A percentile compares a stretch with the other conserved stretches of the same genome.
phyloP scores from a whole-genome alignment of 192 early-diverging fungal species.

The Linnemannia exigua region DNA sequence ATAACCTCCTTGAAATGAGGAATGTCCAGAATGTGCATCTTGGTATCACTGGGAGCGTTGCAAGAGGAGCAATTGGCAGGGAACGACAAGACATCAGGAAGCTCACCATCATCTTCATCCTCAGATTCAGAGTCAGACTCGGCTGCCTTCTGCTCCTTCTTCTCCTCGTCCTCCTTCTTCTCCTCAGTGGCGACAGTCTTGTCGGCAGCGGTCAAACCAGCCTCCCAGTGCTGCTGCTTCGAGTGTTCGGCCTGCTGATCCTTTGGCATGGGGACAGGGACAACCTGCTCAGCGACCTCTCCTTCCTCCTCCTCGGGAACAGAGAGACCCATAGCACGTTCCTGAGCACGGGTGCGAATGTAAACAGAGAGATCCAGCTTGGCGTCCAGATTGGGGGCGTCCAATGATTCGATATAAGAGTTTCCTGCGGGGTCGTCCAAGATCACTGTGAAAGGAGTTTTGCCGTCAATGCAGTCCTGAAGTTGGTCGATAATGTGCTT shows the following conservation, averaged over 20 bases:
- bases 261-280: constrained; percentile 35
- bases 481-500: constrained; percentile 76
- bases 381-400: constrained; percentile 80
- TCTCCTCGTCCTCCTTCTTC: constrained; percentile 27
- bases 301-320: constrained; percentile 66
- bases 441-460: constrained; percentile 77
- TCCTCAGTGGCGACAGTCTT: not conserved
- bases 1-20: constrained; percentile 97
- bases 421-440: constrained; percentile 95
- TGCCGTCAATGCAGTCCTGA: constrained; percentile 68
- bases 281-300: constrained; percentile 25
- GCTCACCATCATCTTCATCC: constrained; percentile 68
- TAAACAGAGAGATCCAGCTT: constrained; percentile 78
- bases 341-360: constrained; percentile 82
- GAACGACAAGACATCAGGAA: constrained; percentile 85
- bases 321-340: constrained; percentile 80
- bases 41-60: constrained; percentile 82
- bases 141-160: constrained; percentile 7
- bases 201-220: constrained; percentile 47
- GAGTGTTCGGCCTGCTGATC: constrained; percentile 45
- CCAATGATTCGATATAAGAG: constrained; percentile 91
- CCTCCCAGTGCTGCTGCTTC: constrained; percentile 53
- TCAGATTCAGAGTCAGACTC: constrained; percentile 58
- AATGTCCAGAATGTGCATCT: constrained; percentile 93
- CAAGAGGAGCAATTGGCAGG: constrained; percentile 90